phyloP scores from a whole-genome alignment of 805 yeast genomes.

The Zygotorulaspora sp. region DNA sequence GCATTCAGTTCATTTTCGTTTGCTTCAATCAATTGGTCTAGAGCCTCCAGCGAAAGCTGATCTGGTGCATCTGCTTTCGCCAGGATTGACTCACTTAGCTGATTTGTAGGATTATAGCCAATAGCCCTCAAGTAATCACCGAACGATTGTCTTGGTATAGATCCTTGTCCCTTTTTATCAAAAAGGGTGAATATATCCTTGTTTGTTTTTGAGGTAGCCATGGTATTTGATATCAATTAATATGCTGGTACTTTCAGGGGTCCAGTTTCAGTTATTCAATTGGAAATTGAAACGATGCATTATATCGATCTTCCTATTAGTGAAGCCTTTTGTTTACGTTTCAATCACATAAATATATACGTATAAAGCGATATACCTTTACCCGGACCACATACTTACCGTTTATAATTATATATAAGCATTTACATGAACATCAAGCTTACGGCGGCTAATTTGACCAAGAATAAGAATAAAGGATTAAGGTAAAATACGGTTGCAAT shows the following conservation, averaged over 20 bases:
- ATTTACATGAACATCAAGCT: too few species aligned
- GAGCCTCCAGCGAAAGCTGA: constrained; percentile 28
- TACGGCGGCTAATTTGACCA: too few species aligned
- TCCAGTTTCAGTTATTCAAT: too few species aligned
- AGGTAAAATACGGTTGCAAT: too few species aligned
- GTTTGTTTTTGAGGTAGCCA: constrained; percentile 39
- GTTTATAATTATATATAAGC: too few species aligned
- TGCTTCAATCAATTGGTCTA: constrained; percentile 22
- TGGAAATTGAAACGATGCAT: too few species aligned
- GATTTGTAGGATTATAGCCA: constrained; percentile 95
- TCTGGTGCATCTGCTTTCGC: constrained; percentile 15
- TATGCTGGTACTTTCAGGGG: too few species aligned
- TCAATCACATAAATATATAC: too few species aligned
- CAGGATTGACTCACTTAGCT: constrained; percentile 27
- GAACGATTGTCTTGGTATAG: constrained; percentile 73
- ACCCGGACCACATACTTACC: too few species aligned
- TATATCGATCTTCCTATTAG: not conserved
- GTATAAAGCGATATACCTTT: too few species aligned
- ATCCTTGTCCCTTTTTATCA: constrained; percentile 93
- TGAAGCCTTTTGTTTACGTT: not conserved
- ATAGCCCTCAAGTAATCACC: constrained; percentile 95
- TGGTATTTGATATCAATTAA: constrained; percentile 1
- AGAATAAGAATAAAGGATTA: too few species aligned
- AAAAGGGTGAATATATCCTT: constrained; percentile 96
- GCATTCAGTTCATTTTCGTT: constrained; percentile 28